A percentile compares a stretch with the other conserved stretches of the same genome.
These are phyloP conservation scores for Rhizopogon vesiculosus DNA, from an alignment of 768 basidiomycete genomes.

Conservation along the genomic window DNA sequence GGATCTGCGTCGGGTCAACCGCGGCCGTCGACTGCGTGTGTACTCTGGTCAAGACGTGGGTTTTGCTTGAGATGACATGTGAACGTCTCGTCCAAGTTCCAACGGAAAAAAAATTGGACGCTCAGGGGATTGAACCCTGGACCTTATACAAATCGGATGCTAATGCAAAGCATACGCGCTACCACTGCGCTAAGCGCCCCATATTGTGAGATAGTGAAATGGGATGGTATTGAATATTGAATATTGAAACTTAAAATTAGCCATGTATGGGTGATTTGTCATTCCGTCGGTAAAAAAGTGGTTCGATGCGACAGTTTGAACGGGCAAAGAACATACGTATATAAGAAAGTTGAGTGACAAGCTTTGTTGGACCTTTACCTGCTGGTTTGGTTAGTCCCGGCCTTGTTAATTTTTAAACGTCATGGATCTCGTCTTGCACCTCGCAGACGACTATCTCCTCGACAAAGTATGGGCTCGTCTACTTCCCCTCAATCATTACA, in stretches of 20 bases:
- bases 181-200: conserved; percentile 32
- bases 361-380: background rate
- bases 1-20: no score
- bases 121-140: conserved; percentile 41
- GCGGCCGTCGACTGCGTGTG: no score
- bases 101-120: conserved; percentile 25
- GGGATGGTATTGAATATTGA: no score
- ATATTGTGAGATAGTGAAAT: no score
- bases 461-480: conserved; percentile 77
- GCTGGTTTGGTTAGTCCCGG: background rate
- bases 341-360: conserved; percentile 12
- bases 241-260: background rate
- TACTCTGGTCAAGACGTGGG: no score
- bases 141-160: conserved; percentile 31
- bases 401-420: background rate
- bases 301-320: conserved; percentile 4
- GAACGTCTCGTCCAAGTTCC: no score
- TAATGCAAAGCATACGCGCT: conserved; percentile 40
- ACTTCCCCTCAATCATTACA: conserved; percentile 50
- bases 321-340: background rate
- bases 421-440: conserved; percentile 83
- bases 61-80: no score
- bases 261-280: background rate
- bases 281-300: conserved; percentile 22
- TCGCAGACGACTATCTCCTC: conserved; percentile 67